These are phyloP conservation scores for Ceratocystiopsis sp. DNA, from an alignment of 2,329 filamentous ascomycete genomes.

Conservation along the genomic window DNA sequence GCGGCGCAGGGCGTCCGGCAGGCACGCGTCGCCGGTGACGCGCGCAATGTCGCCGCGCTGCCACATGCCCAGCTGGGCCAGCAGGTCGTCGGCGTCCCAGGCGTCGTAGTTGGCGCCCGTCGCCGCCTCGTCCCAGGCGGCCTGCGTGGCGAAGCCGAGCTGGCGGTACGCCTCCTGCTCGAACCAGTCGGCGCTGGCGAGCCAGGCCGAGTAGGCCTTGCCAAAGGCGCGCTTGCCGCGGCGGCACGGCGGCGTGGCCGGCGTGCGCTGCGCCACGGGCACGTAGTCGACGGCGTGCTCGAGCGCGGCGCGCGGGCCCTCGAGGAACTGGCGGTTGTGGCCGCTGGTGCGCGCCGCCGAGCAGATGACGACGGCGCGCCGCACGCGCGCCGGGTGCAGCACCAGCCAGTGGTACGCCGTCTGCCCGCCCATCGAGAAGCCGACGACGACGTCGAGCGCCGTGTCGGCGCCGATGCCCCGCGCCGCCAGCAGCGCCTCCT, in stretches of 20 bases:
- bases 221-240: constrained; percentile 50
- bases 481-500: constrained; percentile 22
- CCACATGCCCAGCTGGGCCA: constrained; percentile 50
- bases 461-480: constrained; percentile 21
- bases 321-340: constrained; percentile 38
- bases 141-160: constrained; percentile 49
- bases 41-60: constrained; percentile 54
- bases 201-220: constrained; percentile 65
- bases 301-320: constrained; percentile 32
- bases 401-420: constrained; percentile 35
- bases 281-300: constrained; percentile 22
- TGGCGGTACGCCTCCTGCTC: constrained; percentile 49
- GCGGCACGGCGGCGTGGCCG: constrained; percentile 10
- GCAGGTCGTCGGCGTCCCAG: constrained; percentile 12
- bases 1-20: constrained; percentile 44
- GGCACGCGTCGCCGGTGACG: constrained; percentile 49
- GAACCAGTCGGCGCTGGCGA: constrained; percentile 66
- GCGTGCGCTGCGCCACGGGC: constrained; percentile 26
- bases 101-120: constrained; percentile 54
- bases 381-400: constrained; percentile 30
- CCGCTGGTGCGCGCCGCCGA: constrained; percentile 30
- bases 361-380: constrained; percentile 29
- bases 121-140: constrained; percentile 57
- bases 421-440: constrained; percentile 40
- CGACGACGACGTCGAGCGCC: constrained; percentile 28